Percentiles rank a stretch among this genome's conserved stretches.
These are phyloP conservation scores for Entomortierella lignicola DNA, from an alignment of 192 early-diverging fungal species.

Conservation along the genomic window DNA sequence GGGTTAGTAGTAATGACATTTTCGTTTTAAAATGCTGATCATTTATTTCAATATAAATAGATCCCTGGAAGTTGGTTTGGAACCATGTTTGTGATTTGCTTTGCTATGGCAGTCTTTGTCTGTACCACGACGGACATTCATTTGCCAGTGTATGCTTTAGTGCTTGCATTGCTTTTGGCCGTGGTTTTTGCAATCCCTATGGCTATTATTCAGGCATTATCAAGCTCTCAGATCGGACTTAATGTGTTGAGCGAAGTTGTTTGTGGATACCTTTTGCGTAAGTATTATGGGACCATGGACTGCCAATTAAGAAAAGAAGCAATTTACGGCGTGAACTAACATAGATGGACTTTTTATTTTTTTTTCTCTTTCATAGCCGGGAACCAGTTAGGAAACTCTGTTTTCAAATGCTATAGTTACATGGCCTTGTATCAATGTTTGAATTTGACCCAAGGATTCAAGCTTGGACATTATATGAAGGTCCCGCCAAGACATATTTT, in stretches of 20 bases:
- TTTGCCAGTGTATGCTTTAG: conserved; percentile 61
- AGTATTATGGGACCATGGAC: conserved; percentile 1
- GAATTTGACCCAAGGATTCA: conserved; percentile 75
- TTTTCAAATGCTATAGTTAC: conserved; percentile 71
- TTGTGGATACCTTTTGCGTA: conserved; percentile 59
- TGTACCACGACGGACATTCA: conserved; percentile 35
- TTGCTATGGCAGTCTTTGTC: conserved; percentile 53
- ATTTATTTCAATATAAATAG: too few relatives aligned
- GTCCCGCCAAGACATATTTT: conserved; percentile 42
- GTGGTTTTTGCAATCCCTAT: conserved; percentile 63
- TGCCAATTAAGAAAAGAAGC: too few relatives aligned
- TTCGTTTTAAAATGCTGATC: conserved; percentile 15
- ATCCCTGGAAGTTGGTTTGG: conserved; percentile 69
- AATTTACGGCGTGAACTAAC: too few relatives aligned
- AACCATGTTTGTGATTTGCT: conserved; percentile 54
- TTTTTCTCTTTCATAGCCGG: conserved; percentile 56
- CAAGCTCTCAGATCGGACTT: conserved; percentile 63
- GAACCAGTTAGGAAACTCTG: conserved; percentile 61
- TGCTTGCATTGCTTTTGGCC: conserved; percentile 58
- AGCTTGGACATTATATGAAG: conserved; percentile 62
- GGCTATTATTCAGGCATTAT: conserved; percentile 65
- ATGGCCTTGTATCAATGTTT: conserved; percentile 82
- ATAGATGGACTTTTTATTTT: background rate
- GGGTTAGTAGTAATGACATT: too few relatives aligned
- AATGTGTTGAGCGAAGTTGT: conserved; percentile 72